Evolutionary conservation across 257 asterid species (phyloP), one percentile per base, ranked within the genome.

Genomic region (Petrea volubilis): DNA sequence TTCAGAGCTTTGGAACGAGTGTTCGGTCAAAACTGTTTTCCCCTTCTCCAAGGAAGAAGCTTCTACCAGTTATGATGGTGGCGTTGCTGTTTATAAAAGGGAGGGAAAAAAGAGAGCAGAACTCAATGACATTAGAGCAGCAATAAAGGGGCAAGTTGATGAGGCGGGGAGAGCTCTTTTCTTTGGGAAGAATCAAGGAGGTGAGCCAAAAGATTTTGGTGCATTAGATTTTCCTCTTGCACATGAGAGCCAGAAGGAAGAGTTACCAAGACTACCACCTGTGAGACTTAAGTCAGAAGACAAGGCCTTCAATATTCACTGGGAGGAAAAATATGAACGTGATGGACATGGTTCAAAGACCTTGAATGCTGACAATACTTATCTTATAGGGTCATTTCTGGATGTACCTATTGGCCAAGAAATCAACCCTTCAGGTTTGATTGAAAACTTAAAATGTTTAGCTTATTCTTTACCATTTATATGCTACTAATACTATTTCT

Each of bases 401-500:
- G 99, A 95, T 74, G 96, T 92, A 67, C 98, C 98, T 57, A 79
- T 92, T 62, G 99, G 98, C 36, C 99, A 95, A 80, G 99, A 95
- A 70, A 81, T 88, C 80, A 87, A 65, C 60, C 34, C 77, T 74
- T 72, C 90, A 84, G 99, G 98, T 93, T 66, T 70, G 84, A 43
- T 55, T 58, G 44, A 43, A 36, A 67, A 60, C 63, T 23, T 74
- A 25, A 67, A 18, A 49, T 78, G 49, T 77, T 58, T 61, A 63
- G 31, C 44, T 20, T 28, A 33, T 43, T 55, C 29, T 44, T 71
- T 58, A 53, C 28, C 29, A 17, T 61, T 28, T 25, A 23, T 40
- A 33, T 55, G 27, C 43, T 41, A 49, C 24, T 27, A 6, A 17
- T 60, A 15, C 46, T 31, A 47, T 36, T 6, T 58, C 31, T 23